These are phyloP conservation scores for Saxispiralis lemnorum DNA, from an alignment of 495 filamentous ascomycete species.

Conservation along the genomic window DNA sequence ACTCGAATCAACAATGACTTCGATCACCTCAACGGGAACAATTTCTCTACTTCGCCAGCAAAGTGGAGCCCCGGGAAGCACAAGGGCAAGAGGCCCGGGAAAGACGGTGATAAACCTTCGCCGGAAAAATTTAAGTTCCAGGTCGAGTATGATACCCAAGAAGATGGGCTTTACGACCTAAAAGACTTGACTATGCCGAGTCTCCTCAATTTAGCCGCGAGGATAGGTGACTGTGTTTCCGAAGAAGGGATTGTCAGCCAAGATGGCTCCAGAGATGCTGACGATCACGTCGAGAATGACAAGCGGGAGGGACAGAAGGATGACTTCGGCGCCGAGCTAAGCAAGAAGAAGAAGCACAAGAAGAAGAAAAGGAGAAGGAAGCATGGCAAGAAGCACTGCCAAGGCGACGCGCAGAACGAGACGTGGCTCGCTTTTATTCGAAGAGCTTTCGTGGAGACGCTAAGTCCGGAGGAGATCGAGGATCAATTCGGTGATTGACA, in stretches of 20 bases:
- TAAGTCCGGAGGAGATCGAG: constrained; percentile 39
- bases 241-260: constrained; percentile 6
- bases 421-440: constrained; percentile 60
- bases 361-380: constrained; percentile 29
- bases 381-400: too few species aligned
- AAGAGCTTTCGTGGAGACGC: constrained; percentile 63
- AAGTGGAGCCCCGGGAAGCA: constrained; percentile 40
- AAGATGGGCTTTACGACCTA: constrained; percentile 57
- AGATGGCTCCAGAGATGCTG: constrained; percentile 12
- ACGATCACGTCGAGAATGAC: constrained; percentile 15
- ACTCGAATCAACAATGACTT: constrained; percentile 64
- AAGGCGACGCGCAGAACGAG: constrained; percentile 24
- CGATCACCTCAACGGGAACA: constrained; percentile 7
- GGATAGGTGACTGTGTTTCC: constrained; percentile 46
- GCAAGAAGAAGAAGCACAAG: constrained; percentile 26
- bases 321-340: constrained; percentile 6
- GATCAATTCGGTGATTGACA: constrained; percentile 19
- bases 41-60: constrained; percentile 6
- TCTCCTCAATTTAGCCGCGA: constrained; percentile 56
- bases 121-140: constrained; percentile 55
- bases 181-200: constrained; percentile 72
- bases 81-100: constrained; percentile 19
- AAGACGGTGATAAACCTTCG: constrained; percentile 27
- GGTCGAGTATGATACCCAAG: constrained; percentile 68
- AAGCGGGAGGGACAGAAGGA: constrained; percentile 19